Base-by-base conservation (phyloP, 73 alveolate species). In the Paraurostyla sp. region DNA sequence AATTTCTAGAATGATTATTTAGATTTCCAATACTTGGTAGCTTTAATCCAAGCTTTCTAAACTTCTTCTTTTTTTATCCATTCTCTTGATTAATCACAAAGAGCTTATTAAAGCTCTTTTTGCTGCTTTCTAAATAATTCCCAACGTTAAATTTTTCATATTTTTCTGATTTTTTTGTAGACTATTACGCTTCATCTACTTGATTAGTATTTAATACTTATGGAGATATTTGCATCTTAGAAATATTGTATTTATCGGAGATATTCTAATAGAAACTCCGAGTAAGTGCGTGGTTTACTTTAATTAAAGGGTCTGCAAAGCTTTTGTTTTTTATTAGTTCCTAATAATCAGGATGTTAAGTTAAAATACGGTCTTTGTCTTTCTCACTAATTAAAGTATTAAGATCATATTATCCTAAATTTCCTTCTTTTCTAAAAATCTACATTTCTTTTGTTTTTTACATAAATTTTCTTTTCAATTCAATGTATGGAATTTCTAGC, bases 371-470 rank as follows among this genome's bases (percentile, higher is more conserved):
- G 9, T 60, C n/a, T 23, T 30, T 60, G 25, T 60, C 78, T 27
- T 4, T 69, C 35, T 75, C 87, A 6, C 54, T 16, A 25, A 75
- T 30, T 4, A 75, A 13, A 4, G 69, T 49, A 25, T 75, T 75
- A 3, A 48, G 27, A 49, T 75, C 73, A 75, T 75, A 75, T 49
- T 46, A 4, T 22, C 38, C 22, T 16, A 75, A 33, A 36, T 49
- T 75, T 22, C 60, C 60, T 22, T n/a, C 33, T 40, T 27, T 16
- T 22, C 3, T 49, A 50, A 46, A 75, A 3, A 32, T 7, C 16
- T 75, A 50, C 58, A 75, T 49, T 29, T 75, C 87, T 49, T 75
- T 75, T 9, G 11, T 32, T 49, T 75, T 75, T 48, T 75, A 46
- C 16, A 49, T 2, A 33, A 75, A 75, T 49, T 46, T 75, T 49